Conservation (phyloP, 2,329 filamentous ascomycete species). For the Leptographium procerum region DNA sequence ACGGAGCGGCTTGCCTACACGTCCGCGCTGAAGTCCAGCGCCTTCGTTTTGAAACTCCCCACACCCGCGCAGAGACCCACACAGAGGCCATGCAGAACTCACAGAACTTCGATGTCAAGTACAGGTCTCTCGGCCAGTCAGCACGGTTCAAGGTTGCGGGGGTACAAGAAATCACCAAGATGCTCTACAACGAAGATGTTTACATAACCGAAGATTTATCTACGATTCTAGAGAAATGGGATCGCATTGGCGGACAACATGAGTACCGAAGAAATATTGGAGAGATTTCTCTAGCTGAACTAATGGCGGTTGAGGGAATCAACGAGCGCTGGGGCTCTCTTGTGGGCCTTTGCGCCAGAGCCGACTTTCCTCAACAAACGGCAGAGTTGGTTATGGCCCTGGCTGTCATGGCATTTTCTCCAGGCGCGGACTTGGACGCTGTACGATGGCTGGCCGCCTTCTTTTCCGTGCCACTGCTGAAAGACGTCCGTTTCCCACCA, state of each 20-base stretch:
- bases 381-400: constrained; percentile 16
- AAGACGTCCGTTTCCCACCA: constrained; percentile 20
- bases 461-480: constrained; percentile 27
- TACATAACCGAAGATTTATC: not conserved
- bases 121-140: constrained; percentile 2
- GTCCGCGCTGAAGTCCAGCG: constrained; percentile 7
- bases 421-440: constrained; percentile 14
- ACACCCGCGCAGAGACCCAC: not conserved
- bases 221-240: constrained; percentile 1
- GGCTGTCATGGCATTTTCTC: constrained; percentile 15
- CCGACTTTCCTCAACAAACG: not conserved
- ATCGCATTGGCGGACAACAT: not conserved
- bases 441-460: constrained; percentile 30
- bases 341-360: constrained; percentile 10
- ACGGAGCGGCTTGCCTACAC: not conserved
- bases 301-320: not conserved
- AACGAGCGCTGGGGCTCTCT: constrained; percentile 16
- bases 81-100: not conserved
- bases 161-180: not conserved
- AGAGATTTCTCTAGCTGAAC: not conserved
- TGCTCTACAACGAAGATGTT: not conserved
- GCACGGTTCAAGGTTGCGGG: not conserved
- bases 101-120: not conserved
- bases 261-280: not conserved
- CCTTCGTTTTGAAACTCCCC: constrained; percentile 6